Evolutionary conservation across 2,329 filamentous ascomycete species (phyloP).

Genomic region (Sordariomycetes sp.): DNA sequence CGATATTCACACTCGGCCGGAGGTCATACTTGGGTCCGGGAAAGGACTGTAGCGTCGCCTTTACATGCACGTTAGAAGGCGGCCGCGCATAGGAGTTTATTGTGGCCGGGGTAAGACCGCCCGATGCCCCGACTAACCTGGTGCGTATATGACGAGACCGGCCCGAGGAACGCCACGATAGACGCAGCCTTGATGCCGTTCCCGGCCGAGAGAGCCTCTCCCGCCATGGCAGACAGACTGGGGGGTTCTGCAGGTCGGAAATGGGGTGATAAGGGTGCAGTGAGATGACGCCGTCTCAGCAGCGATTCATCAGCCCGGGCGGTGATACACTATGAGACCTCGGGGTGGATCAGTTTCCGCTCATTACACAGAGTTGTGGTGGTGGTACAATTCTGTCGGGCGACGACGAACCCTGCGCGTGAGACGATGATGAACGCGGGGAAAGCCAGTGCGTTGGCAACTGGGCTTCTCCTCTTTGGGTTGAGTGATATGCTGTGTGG

Average conservation of each 20-base stretch:
- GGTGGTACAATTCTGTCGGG: not conserved
- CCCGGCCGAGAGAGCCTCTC: not conserved
- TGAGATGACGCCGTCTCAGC: not conserved
- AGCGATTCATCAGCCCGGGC: not conserved
- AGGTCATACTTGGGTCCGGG: constrained; percentile 34
- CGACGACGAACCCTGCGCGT: not conserved
- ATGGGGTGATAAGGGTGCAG: not conserved
- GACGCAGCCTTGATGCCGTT: constrained; percentile 12
- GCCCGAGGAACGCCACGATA: constrained; percentile 37
- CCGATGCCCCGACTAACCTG: constrained; percentile 25
- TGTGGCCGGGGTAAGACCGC: not conserved
- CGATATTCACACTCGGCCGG: constrained; percentile 39
- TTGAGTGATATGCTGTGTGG: not conserved
- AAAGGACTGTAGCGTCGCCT: constrained; percentile 38
- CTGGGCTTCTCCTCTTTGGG: not conserved
- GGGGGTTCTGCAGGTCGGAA: not conserved
- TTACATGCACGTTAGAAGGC: constrained; percentile 1
- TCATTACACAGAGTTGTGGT: not conserved
- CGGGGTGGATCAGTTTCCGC: not conserved
- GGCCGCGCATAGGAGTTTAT: not conserved
- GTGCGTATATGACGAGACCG: constrained; percentile 37
- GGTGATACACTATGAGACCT: not conserved
- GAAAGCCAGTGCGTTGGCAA: not conserved
- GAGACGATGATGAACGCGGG: not conserved
- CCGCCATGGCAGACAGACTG: not conserved